Evolutionary conservation across 192 early-diverging fungal genomes (phyloP), one percentile per base, ranked within the genome.

Genomic region (Coemansia sp.): DNA sequence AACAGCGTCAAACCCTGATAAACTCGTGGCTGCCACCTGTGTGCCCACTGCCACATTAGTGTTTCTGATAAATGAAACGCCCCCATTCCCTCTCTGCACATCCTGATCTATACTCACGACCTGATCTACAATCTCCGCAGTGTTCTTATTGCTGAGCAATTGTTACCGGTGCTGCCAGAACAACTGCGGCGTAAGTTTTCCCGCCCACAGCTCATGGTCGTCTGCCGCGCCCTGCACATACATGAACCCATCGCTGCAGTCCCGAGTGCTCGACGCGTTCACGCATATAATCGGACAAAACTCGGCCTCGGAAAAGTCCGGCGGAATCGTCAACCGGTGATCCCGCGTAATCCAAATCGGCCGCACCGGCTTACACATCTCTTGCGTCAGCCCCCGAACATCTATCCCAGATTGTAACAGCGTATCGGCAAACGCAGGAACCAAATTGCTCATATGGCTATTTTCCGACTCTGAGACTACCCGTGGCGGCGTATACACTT

Each of bases 151-250:
- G 16, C 17, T 7, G 4, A 57, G 14, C 31, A 57, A 19, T 19
- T 37, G 29, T 0, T 31, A 21, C 8, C 62, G 29, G 55, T 86
- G 69, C 57, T 81, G 58, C 92, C 92, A 94, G 64, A 92, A 94
- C 27, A 89, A 23, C 27, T 62, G 47, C 2, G 85, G 83, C 3
- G 85, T 87, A 49, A 94, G 66, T 0, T 87, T 88, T 79, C 85
- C 64, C 3, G 86, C 85, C 94, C 94, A 96, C 65, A 86, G 72
- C 61, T 96, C 94, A 38, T 93, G 87, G 69, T 96, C 94, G 73
- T 96, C 94, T 0, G 86, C 94, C 1, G 92, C 87, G 8, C 94
- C 94, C 79, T 96, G 94, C 7, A 96, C 88, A 64, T 96, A 96
- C 11, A 81, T 58, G 57, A 87, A 95, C 5, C 86, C 86, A 22